A percentile compares a stretch with the other conserved stretches of the same genome.
phyloP scores from a whole-genome alignment of 2,329 filamentous ascomycete species.

The Thielaviopsis ethacetica region DNA sequence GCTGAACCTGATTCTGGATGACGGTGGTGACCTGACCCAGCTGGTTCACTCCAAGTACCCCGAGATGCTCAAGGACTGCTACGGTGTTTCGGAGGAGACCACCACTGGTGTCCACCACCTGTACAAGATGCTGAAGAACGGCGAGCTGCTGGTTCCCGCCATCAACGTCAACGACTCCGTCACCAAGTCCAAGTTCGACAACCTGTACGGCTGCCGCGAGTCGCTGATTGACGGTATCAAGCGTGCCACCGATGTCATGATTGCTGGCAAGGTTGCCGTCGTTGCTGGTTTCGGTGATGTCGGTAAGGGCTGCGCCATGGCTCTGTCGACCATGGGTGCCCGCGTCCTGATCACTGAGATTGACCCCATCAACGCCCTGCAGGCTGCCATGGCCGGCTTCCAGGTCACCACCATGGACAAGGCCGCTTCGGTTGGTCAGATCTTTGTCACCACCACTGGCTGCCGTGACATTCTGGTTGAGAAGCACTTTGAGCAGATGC shows the following conservation, averaged over 20 bases:
- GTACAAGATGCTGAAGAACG: constrained; percentile 92
- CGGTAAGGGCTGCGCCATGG: constrained; percentile 94
- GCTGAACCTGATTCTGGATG: constrained; percentile 97
- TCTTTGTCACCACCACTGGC: constrained; percentile 97
- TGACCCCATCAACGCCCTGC: constrained; percentile 98
- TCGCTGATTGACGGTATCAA: constrained; percentile 99
- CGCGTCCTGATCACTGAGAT: constrained; percentile 93
- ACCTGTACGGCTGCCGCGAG: constrained; percentile 98
- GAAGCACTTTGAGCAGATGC: constrained; percentile 87
- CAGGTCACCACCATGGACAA: constrained; percentile 98
- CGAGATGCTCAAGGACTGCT: constrained; percentile 96
- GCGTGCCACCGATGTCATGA: constrained; percentile 99
- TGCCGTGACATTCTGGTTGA: constrained; percentile 95
- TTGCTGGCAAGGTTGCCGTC: constrained; percentile 95
- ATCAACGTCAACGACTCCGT: constrained; percentile 99
- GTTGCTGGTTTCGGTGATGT: constrained; percentile 98
- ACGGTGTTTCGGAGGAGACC: constrained; percentile 97
- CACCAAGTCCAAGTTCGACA: constrained; percentile 99
- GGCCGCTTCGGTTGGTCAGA: constrained; percentile 75
- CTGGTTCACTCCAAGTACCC: constrained; percentile 98
- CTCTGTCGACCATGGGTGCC: constrained; percentile 92
- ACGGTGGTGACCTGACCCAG: constrained; percentile 91
- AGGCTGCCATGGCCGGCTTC: constrained; percentile 94
- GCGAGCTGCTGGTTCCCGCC: constrained; percentile 76
- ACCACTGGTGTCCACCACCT: constrained; percentile 99